Evolutionary conservation across 495 filamentous ascomycete genomes (phyloP), one percentile per base, ranked within the genome.

Genomic region (Cercophora sp.): DNA sequence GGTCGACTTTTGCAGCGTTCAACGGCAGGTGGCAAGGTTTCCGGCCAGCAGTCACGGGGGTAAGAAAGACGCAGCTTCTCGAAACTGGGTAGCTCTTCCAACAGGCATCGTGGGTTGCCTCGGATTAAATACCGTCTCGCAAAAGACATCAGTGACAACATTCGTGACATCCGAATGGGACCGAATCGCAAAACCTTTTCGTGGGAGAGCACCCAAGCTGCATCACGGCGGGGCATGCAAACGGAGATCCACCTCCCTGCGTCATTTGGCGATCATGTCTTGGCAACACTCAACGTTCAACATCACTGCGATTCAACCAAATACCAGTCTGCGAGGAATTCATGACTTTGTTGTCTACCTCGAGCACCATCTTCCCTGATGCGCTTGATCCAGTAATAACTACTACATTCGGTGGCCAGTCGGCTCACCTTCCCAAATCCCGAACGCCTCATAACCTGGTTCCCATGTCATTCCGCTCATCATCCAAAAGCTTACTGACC

Each of bases 401-500:
- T 10, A 9, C 37, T 47, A 22, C 47, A 48, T 23, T 6, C 23
- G 44, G 50, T n/a, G 34, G 50, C 50, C 41, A 5, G 22, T 18
- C 46, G 31, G 44, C 48, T 35, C 25, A 44, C 56, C 50, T 2
- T 51, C 42, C 52, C 39, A 54, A 35, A 52, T n/a, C 22, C 58
- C 46, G 47, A 57, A 59, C 45, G 39, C 55, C 45, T n/a, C 24
- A 52, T 50, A 36, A 37, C 34, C 24, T 18, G 16, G 31, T 29
- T 31, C 48, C 52, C 35, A 19, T 9, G 22, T 23, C 16, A 49
- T 26, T n/a, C 49, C 44, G 31, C 46, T 46, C 23, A 54, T 59
- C 55, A 60, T 57, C 61, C 34, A 29, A 32, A 51, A 58, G 60
- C 58, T 68, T 84, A 88, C 70, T 87, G 84, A 52, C 88, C 89